Evolutionary conservation across 805 yeast species (phyloP).

Genomic region (Ogataea kodamae): DNA sequence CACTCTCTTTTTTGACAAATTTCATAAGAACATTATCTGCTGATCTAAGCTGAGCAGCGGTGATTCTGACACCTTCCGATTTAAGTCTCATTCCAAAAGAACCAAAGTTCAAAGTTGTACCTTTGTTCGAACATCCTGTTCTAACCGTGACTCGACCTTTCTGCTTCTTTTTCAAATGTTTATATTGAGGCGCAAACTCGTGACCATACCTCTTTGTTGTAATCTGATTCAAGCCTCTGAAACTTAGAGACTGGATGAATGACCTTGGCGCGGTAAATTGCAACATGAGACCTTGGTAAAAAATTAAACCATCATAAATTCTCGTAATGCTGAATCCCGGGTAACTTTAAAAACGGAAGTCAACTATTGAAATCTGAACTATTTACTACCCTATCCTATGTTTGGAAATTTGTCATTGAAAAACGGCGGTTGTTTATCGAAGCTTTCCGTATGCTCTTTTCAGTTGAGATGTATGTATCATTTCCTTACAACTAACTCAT

Average conservation of each 20-base stretch:
- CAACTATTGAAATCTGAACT: no score
- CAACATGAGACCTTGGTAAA: no score
- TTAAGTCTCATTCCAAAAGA: constrained; percentile 81
- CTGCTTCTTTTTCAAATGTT: constrained; percentile 67
- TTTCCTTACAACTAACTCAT: neutral
- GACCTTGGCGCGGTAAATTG: no score
- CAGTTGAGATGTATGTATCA: constrained; percentile 1
- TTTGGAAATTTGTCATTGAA: no score
- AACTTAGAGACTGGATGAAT: no score
- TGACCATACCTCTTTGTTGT: constrained; percentile 53
- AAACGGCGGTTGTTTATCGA: no score
- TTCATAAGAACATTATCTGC: constrained; percentile 87
- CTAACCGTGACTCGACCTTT: constrained; percentile 94
- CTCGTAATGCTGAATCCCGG: no score
- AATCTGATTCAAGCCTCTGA: no score
- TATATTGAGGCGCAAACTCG: constrained; percentile 75
- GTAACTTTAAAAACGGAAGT: no score
- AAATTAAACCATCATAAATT: no score
- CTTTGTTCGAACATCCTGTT: constrained; percentile 90
- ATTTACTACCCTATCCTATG: no score
- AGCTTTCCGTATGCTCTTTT: no score
- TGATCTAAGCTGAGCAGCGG: constrained; percentile 85
- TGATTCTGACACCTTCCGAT: constrained; percentile 80
- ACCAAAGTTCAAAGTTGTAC: constrained; percentile 79
- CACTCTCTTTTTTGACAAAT: constrained; percentile 74